A percentile compares a stretch with the other conserved stretches of the same genome.
Evolutionary conservation across 805 yeast genomes (phyloP).

Genomic region (Wickerhamiella dianesei): DNA sequence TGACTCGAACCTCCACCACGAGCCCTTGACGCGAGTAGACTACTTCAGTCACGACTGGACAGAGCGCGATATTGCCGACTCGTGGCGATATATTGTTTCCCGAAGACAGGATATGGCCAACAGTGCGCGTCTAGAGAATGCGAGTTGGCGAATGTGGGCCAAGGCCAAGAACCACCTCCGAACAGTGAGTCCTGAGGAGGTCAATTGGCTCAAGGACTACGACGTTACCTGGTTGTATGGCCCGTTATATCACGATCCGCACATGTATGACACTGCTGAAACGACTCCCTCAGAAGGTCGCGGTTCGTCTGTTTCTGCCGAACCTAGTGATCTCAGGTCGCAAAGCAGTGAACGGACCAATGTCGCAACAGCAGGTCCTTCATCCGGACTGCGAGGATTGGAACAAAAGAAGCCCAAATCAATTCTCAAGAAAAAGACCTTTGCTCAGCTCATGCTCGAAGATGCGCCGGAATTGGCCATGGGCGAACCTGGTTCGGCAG

Average conservation of each 20-base stretch:
- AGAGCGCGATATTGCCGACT: conserved; percentile 79
- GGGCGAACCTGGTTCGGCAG: conserved; percentile 6
- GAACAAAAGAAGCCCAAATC: conserved; percentile 41
- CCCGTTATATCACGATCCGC: conserved; percentile 45
- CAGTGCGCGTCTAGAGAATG: conserved; percentile 67
- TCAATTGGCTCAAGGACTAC: conserved; percentile 93
- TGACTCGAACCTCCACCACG: conserved; percentile 36
- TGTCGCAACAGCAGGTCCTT: not conserved
- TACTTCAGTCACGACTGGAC: conserved; percentile 94
- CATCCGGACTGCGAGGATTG: not conserved
- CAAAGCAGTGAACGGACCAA: not conserved
- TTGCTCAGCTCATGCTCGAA: conserved; percentile 61
- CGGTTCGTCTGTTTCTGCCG: not conserved
- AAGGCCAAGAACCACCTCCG: conserved; percentile 50
- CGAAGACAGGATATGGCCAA: conserved; percentile 75
- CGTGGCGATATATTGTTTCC: conserved; percentile 86
- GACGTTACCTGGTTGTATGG: conserved; percentile 99
- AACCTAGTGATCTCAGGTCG: not conserved
- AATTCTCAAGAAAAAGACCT: conserved; percentile 74
- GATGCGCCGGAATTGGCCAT: conserved; percentile 16
- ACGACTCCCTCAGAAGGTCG: not conserved
- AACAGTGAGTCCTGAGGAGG: conserved; percentile 80
- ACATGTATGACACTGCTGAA: not conserved
- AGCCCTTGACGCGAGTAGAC: conserved; percentile 86
- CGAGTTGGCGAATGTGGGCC: conserved; percentile 94